These are phyloP conservation scores for Endoconidiophora laricicola DNA, from an alignment of 2,329 filamentous ascomycete genomes.

Conservation along the genomic window DNA sequence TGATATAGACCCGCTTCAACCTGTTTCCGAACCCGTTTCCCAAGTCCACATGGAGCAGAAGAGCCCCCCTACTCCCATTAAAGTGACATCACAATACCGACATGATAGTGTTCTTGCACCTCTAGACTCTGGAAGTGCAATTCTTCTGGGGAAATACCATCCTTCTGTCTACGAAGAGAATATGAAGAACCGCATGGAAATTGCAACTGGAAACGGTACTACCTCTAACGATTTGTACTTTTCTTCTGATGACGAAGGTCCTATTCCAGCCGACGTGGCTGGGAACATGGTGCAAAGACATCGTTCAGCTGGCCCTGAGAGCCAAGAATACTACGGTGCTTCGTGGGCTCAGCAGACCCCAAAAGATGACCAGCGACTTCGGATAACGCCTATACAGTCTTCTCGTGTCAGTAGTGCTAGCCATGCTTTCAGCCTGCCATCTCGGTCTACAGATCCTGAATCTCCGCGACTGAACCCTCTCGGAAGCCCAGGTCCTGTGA, in stretches of 20 bases:
- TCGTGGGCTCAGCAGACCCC: too few species aligned
- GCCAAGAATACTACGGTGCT: too few species aligned
- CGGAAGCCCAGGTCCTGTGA: constrained; percentile 43
- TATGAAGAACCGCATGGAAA: constrained; percentile 13
- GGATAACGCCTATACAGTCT: too few species aligned
- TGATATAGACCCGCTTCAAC: constrained; percentile 11
- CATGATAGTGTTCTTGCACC: not conserved
- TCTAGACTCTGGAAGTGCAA: not conserved
- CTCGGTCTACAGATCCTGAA: constrained; percentile 23
- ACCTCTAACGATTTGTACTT: not conserved
- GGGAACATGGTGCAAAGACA: not conserved
- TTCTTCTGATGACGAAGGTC: constrained; percentile 9
- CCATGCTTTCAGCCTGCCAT: not conserved
- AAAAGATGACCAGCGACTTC: not conserved
- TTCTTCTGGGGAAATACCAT: constrained; percentile 41
- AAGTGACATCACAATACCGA: not conserved
- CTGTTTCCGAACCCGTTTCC: constrained; percentile 21
- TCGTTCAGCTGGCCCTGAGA: not conserved
- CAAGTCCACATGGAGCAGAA: not conserved
- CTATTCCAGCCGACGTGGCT: not conserved
- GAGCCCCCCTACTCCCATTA: not conserved
- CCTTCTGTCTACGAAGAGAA: constrained; percentile 41
- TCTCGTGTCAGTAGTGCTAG: not conserved
- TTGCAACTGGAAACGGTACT: not conserved
- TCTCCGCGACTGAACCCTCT: constrained; percentile 35